Conservation (phyloP, 176 grass and related monocot genomes). For the Eremochloa ophiuroides region DNA sequence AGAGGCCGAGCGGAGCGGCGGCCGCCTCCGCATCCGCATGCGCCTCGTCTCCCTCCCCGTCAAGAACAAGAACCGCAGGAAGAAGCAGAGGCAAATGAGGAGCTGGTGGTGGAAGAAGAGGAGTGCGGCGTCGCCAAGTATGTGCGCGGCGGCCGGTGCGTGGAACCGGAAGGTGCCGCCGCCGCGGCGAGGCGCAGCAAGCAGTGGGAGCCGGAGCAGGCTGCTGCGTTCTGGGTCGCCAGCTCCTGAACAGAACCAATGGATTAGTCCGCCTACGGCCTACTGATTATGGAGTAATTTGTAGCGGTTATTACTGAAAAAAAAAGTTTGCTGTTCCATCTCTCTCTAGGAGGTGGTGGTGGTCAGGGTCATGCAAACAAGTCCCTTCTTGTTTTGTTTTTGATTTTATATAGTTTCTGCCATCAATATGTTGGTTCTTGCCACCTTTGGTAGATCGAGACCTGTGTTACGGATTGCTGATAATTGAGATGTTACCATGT, state of each 20-base stretch:
- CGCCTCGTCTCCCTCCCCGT: conserved; percentile 26
- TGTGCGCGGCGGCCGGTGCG: conserved; percentile 36
- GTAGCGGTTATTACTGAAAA: neutral
- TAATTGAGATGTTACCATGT: too few species aligned
- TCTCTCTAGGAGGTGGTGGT: neutral
- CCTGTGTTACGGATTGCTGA: too few species aligned
- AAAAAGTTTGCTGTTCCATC: neutral
- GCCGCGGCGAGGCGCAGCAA: conserved; percentile 10
- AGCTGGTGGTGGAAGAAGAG: neutral
- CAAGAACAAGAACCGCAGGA: neutral
- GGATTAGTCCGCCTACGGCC: neutral
- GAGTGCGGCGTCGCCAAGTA: conserved; percentile 24
- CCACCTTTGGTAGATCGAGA: too few species aligned
- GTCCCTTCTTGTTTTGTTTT: too few species aligned
- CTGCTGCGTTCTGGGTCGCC: conserved; percentile 27
- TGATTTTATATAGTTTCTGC: too few species aligned
- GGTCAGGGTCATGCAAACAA: too few species aligned
- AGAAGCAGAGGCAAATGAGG: conserved; percentile 8
- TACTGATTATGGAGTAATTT: neutral
- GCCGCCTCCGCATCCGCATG: conserved; percentile 53
- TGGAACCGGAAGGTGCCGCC: conserved; percentile 21
- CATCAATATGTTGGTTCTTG: too few species aligned
- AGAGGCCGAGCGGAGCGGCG: conserved; percentile 57
- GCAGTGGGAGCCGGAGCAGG: conserved; percentile 22
- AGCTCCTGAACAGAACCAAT: neutral